Conservation (phyloP, 2,329 filamentous ascomycete genomes). For the Alternaria ventricosa region DNA sequence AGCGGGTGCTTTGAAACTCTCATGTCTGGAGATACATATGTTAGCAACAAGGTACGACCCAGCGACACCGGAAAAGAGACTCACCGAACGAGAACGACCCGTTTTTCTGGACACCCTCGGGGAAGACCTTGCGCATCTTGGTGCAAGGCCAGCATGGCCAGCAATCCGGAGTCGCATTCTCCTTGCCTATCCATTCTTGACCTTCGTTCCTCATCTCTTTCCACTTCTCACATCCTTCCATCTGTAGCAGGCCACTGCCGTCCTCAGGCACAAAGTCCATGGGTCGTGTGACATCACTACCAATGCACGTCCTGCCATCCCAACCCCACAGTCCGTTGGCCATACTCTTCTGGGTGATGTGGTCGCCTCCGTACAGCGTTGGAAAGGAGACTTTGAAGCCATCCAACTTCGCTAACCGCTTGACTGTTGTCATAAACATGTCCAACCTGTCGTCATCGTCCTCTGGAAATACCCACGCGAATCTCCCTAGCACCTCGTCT, state of each 20-base stretch:
- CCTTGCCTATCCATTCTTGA: not conserved
- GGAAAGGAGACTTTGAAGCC: not conserved
- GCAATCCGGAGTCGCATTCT: not conserved
- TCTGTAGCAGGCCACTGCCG: rapidly evolving
- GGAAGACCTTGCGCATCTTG: not conserved
- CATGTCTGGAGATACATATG: not conserved
- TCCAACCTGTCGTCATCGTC: not conserved
- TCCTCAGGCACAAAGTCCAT: not conserved
- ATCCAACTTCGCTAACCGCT: not conserved
- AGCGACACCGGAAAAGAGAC: not conserved
- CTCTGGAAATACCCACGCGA: not conserved
- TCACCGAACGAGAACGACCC: not conserved
- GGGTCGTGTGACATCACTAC: not conserved
- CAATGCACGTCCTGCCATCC: rapidly evolving
- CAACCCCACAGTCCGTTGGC: not conserved
- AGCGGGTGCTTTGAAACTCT: not conserved
- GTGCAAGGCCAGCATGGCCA: not conserved
- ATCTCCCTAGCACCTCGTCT: not conserved
- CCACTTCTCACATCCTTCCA: not conserved
- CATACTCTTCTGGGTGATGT: not conserved
- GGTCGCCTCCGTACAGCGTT: not conserved
- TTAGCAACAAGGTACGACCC: not conserved
- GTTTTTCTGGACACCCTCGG: not conserved
- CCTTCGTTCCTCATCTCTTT: not conserved
- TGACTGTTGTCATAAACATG: not conserved